Evolutionary conservation across 768 basidiomycete genomes (phyloP), one percentile per base, ranked within the genome.

Genomic region (Clitopilus passeckerianus): DNA sequence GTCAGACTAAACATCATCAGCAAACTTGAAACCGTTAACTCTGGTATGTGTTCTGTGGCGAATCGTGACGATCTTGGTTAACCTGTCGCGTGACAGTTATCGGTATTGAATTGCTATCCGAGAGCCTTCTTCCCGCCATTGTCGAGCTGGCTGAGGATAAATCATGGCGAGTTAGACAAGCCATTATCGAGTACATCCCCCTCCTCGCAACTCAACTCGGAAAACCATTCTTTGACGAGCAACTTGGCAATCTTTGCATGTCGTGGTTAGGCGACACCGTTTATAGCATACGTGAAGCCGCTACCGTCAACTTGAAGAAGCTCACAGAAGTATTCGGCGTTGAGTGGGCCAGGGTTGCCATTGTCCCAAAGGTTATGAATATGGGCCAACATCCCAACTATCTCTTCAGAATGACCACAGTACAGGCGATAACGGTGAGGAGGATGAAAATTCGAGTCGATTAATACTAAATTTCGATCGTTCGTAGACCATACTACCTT

Each of bases 151-250:
- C 97, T 7, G 96, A 98, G 73, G 97, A 99, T 79, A 99, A 98
- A 72, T 97, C 97, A 61, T 99, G 97, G 97, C 90, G 97, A 27
- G 96, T 99, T 18, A 90, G 97, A 65, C 97, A 99, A 74, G 97
- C 97, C 7, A 98, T 99, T 77, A 99, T 99, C 74, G 97, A 98
- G 74, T 98, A 99, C 76, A 91, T 99, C 66, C 97, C 97, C n/a
- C 85, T 98, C 20, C 89, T 99, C 52, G 95, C 97, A 44, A 95
- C 90, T n/a, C 97, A 99, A 71, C 84, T 99, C 59, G 97, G 97
- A 57, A 93, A 93, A 66, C 80, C 89, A 24, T 98, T 98, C 77
- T 99, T 99, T 71, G 95, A 99, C 72, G 97, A 98, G 67, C 93
- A 96, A 71, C 85, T 99, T 46, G 93, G 91, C 24, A 94, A 91